These are phyloP conservation scores for Pisolithus albus DNA, from an alignment of 768 basidiomycete species.

Conservation along the genomic window DNA sequence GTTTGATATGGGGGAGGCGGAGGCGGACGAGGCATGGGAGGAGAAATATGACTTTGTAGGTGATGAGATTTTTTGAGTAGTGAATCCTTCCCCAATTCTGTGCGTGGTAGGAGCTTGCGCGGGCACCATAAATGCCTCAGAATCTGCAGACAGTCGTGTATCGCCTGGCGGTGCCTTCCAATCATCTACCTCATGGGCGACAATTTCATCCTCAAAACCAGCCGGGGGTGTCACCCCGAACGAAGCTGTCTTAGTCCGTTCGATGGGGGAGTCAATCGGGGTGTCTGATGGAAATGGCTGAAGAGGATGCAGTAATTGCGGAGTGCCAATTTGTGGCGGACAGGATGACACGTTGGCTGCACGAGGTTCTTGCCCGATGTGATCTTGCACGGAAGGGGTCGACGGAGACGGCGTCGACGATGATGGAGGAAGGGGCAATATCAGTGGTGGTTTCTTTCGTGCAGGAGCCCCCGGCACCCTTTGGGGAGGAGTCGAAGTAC, in stretches of 20 bases:
- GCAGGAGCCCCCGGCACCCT: slow-evolving; percentile 9
- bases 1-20: slow-evolving; percentile 18
- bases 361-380: slow-evolving; percentile 2
- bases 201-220: neutral
- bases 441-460: slow-evolving; percentile 40
- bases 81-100: neutral
- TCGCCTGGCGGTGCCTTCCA: neutral
- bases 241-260: slow-evolving; percentile 16
- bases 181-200: neutral
- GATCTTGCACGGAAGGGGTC: slow-evolving; percentile 10
- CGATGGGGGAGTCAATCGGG: slow-evolving; percentile 6
- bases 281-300: slow-evolving; percentile 20
- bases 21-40: slow-evolving; percentile 30
- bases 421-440: slow-evolving; percentile 21
- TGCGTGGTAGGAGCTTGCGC: slow-evolving; percentile 1
- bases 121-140: slow-evolving; percentile 1
- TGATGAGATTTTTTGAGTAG: slow-evolving; percentile 17
- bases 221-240: neutral
- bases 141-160: neutral
- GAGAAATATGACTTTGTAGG: slow-evolving; percentile 32
- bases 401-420: slow-evolving; percentile 24
- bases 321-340: slow-evolving; percentile 10
- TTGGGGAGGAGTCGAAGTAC: slow-evolving; percentile 46
- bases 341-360: slow-evolving; percentile 8
- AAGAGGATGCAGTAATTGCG: slow-evolving; percentile 24